phyloP scores from a whole-genome alignment of 345 rosid genomes.

The Rhodamnia argentea region DNA sequence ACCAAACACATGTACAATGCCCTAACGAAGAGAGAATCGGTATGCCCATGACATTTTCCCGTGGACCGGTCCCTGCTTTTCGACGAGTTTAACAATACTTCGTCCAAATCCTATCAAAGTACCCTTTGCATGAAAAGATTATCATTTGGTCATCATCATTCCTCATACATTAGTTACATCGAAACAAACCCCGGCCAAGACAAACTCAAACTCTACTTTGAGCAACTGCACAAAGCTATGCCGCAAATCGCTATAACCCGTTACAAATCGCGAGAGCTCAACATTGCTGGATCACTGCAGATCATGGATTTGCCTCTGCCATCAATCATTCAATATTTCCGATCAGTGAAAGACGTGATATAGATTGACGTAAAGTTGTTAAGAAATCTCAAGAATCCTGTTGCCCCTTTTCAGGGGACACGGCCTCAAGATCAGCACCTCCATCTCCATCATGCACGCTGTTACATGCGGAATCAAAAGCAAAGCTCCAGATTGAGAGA shows the following conservation, averaged over 20 bases:
- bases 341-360: neutral
- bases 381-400: neutral
- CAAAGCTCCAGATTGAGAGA: conserved; percentile 73
- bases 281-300: neutral
- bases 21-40: no score
- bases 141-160: neutral
- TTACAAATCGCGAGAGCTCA: neutral
- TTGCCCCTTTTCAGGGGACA: neutral
- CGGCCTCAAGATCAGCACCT: neutral
- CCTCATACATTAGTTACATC: neutral
- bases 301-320: neutral
- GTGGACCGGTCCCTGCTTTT: no score
- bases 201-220: neutral
- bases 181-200: neutral
- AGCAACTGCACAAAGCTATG: neutral
- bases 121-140: neutral
- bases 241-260: neutral
- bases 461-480: conserved; percentile 20
- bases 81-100: no score
- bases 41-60: no score
- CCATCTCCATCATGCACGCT: conserved; percentile 2
- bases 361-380: neutral
- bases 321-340: neutral
- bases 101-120: neutral
- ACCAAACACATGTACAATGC: no score